These are phyloP conservation scores for Malbranchea cinnamomea DNA, from an alignment of 2,329 filamentous ascomycete genomes.

Conservation along the genomic window DNA sequence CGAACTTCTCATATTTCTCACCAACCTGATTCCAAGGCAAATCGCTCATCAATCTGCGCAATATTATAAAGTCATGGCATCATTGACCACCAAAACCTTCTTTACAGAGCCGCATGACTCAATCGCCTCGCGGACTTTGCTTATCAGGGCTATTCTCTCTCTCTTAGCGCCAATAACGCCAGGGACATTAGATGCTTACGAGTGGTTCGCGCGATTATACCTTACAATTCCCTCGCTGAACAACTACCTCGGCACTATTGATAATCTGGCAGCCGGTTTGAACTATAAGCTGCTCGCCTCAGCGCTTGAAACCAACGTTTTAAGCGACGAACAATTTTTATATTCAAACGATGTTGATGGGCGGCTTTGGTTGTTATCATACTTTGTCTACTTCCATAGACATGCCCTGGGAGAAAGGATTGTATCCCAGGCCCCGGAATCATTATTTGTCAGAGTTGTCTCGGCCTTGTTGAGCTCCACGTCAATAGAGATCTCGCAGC, in stretches of 20 bases:
- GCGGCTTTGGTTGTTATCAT: conserved; percentile 42
- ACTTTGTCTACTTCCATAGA: conserved; percentile 44
- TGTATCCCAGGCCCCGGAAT: conserved; percentile 30
- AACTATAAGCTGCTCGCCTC: conserved; percentile 36
- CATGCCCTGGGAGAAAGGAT: conserved; percentile 27
- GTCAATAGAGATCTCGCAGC: conserved; percentile 37
- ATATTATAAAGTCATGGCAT: conserved; percentile 27
- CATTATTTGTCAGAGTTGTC: conserved; percentile 41
- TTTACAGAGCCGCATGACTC: no score
- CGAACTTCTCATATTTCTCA: conserved; percentile 21
- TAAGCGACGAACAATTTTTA: conserved; percentile 12
- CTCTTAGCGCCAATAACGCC: conserved; percentile 29
- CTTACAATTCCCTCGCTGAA: conserved; percentile 30
- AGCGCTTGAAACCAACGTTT: conserved; percentile 21
- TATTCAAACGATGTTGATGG: conserved; percentile 22
- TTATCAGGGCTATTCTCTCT: conserved; percentile 25
- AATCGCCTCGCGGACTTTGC: conserved; percentile 12
- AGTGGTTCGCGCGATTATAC: conserved; percentile 31
- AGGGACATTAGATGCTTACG: conserved; percentile 30
- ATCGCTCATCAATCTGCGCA: conserved; percentile 23
- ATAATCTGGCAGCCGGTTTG: conserved; percentile 31
- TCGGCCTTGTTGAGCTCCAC: conserved; percentile 42
- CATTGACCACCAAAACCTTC: conserved; percentile 16
- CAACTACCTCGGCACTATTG: conserved; percentile 23
- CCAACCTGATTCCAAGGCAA: conserved; percentile 25